These are phyloP conservation scores for Microbotryomycetes sp. DNA, from an alignment of 1,284 basidiomycete species.

Conservation along the genomic window DNA sequence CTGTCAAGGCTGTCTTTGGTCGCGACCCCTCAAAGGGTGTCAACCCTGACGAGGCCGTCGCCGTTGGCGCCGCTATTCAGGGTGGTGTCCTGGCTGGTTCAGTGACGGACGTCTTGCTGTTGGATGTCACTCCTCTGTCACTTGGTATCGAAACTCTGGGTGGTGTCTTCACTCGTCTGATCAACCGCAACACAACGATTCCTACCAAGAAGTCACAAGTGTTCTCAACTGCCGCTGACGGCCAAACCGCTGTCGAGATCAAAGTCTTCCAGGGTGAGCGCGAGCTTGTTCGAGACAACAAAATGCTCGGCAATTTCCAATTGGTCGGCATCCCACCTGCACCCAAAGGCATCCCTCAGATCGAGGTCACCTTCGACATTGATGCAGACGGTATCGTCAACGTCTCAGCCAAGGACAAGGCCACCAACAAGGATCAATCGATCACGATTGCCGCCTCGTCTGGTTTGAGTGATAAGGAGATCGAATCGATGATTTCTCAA, in stretches of 20 bases:
- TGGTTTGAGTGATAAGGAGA: slow-evolving; percentile 91
- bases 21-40: slow-evolving; percentile 96
- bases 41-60: slow-evolving; percentile 93
- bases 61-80: slow-evolving; percentile 86
- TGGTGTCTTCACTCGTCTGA: slow-evolving; percentile 83
- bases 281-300: slow-evolving; percentile 95
- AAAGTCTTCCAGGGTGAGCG: slow-evolving; percentile 72
- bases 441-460: slow-evolving; percentile 91
- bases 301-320: slow-evolving; percentile 99
- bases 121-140: slow-evolving; percentile 92
- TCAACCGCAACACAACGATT: slow-evolving; percentile 92
- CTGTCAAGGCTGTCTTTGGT: slow-evolving; percentile 86
- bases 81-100: slow-evolving; percentile 94
- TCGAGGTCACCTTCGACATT: slow-evolving; percentile 98
- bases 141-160: slow-evolving; percentile 81
- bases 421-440: slow-evolving; percentile 93
- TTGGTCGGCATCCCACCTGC: slow-evolving; percentile 95
- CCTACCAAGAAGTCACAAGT: slow-evolving; percentile 99
- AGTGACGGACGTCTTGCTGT: slow-evolving; percentile 90
- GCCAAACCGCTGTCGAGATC: slow-evolving; percentile 90
- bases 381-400: slow-evolving; percentile 87
- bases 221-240: slow-evolving; percentile 83
- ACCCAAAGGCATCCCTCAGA: slow-evolving; percentile 96
- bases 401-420: slow-evolving; percentile 94
- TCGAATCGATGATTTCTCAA: slow-evolving; percentile 93